Evolutionary conservation across 2,329 filamentous ascomycete genomes (phyloP).

Genomic region (Tympanopsis confertula): DNA sequence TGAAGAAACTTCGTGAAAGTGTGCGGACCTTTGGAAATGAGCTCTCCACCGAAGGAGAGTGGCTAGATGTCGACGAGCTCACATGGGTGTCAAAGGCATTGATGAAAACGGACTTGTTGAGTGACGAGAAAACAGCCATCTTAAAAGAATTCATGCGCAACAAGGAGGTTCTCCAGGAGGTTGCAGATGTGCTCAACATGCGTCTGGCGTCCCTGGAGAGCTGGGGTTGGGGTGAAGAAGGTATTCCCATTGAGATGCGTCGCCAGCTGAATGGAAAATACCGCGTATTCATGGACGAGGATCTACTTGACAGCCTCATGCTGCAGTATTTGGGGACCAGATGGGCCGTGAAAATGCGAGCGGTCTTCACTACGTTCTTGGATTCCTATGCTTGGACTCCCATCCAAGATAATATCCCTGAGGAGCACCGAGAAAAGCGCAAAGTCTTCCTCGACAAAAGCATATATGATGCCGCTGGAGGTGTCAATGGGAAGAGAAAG

Average conservation of each 20-base stretch:
- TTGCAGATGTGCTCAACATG: conserved; percentile 41
- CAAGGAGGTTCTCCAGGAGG: conserved; percentile 28
- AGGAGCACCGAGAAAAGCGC: conserved; percentile 17
- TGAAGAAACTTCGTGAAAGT: conserved; percentile 11
- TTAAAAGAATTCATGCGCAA: conserved; percentile 30
- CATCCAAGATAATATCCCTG: conserved; percentile 14
- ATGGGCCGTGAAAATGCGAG: conserved; percentile 31
- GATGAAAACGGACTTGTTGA: conserved; percentile 28
- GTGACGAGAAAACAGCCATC: conserved; percentile 25
- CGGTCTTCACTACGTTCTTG: conserved; percentile 17
- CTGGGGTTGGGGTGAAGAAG: conserved; percentile 32
- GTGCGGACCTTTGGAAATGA: conserved; percentile 17
- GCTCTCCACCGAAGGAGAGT: conserved; percentile 17
- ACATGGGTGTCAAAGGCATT: conserved; percentile 28
- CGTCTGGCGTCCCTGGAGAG: conserved; percentile 27
- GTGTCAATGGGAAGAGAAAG: conserved; percentile 17
- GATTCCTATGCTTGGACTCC: conserved; percentile 21
- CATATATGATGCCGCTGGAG: conserved; percentile 13
- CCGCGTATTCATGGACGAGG: conserved; percentile 38
- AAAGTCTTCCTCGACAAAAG: conserved; percentile 3
- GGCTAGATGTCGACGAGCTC: conserved; percentile 18
- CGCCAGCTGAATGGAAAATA: conserved; percentile 36
- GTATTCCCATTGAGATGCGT: conserved; percentile 27
- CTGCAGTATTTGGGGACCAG: conserved; percentile 34
- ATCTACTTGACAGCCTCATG: conserved; percentile 37